Evolutionary conservation across 2,329 filamentous ascomycete genomes (phyloP).

Genomic region (Teratosphaeria epicoccoides): DNA sequence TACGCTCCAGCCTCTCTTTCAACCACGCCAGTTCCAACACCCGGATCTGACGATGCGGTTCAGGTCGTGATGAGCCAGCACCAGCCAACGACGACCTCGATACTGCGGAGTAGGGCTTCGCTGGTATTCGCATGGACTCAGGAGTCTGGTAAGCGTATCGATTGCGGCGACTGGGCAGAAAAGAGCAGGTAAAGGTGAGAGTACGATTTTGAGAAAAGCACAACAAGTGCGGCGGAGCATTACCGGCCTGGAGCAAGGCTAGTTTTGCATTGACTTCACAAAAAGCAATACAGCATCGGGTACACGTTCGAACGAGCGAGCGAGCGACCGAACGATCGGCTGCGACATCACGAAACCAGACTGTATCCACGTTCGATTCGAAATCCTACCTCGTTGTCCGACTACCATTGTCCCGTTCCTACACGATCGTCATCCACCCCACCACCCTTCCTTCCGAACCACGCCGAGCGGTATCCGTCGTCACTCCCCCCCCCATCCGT

Average conservation of each 20-base stretch:
- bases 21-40: neutral
- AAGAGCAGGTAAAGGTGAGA: neutral
- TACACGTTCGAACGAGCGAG: neutral
- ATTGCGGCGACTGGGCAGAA: neutral
- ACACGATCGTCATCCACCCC: neutral
- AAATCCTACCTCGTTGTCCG: neutral
- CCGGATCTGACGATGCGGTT: slow-evolving; percentile 10
- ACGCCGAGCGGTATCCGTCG: neutral
- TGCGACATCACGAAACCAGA: neutral
- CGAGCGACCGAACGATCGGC: neutral
- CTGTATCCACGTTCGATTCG: neutral
- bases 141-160: neutral
- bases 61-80: slow-evolving; percentile 59
- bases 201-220: neutral
- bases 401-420: neutral
- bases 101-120: slow-evolving; percentile 60
- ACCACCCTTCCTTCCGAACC: neutral
- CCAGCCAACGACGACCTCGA: slow-evolving; percentile 90
- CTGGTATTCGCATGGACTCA: neutral
- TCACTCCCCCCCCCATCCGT: neutral
- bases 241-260: neutral
- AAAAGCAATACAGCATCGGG: neutral
- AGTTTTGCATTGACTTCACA: neutral
- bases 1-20: slow-evolving; percentile 30
- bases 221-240: neutral